These are phyloP conservation scores for Saccharomycopsis guyanensis DNA, from an alignment of 805 yeast species.

Conservation along the genomic window DNA sequence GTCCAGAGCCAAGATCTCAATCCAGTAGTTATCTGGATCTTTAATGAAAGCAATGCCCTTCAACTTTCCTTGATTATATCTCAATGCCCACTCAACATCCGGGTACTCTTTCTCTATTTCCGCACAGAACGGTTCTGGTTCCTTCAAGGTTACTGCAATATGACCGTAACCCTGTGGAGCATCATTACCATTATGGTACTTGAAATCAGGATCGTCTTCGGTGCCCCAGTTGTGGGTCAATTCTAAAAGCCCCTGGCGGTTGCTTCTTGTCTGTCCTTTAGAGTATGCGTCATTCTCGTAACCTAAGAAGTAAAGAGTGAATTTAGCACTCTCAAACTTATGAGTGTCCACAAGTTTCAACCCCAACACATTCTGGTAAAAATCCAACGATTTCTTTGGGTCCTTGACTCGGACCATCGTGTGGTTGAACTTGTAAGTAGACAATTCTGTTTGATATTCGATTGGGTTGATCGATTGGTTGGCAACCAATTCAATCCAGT, in stretches of 20 bases:
- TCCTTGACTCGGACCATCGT: slow-evolving; percentile 91
- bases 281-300: slow-evolving; percentile 33
- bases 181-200: slow-evolving; percentile 79
- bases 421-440: slow-evolving; percentile 63
- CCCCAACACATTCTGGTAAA: slow-evolving; percentile 75
- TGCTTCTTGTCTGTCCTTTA: slow-evolving; percentile 32
- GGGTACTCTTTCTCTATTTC: slow-evolving; percentile 39
- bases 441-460: slow-evolving; percentile 32
- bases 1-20: slow-evolving; percentile 56
- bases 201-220: slow-evolving; percentile 66
- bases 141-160: slow-evolving; percentile 61
- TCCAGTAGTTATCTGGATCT: slow-evolving; percentile 88
- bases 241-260: slow-evolving; percentile 69
- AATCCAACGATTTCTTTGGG: slow-evolving; percentile 63
- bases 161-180: slow-evolving; percentile 83
- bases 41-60: slow-evolving; percentile 61
- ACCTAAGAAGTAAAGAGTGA: slow-evolving; percentile 81
- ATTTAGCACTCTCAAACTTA: slow-evolving; percentile 62
- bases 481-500: slow-evolving; percentile 89
- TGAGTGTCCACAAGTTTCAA: slow-evolving; percentile 58
- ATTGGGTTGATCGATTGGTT: slow-evolving; percentile 38
- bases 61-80: slow-evolving; percentile 48
- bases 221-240: slow-evolving; percentile 96
- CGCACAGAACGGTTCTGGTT: slow-evolving; percentile 47
- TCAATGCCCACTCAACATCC: slow-evolving; percentile 48